phyloP scores from a whole-genome alignment of 1,284 basidiomycete genomes.

The Irpex lacteus region DNA sequence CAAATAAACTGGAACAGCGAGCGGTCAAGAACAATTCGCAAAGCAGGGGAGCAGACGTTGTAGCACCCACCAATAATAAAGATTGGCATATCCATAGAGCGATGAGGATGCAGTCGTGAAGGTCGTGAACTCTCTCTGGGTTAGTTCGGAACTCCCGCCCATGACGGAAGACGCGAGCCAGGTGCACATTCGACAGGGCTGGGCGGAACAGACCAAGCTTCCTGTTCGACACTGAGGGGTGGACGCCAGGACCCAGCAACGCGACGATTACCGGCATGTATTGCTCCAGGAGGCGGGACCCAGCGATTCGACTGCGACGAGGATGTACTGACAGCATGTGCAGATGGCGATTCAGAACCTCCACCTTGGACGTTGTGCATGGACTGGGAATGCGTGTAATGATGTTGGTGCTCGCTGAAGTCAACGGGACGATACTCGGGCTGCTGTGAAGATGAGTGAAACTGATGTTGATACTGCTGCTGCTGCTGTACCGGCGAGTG shows the following conservation, averaged over 20 bases:
- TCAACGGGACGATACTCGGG: neutral
- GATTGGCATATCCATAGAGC: neutral
- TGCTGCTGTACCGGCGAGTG: neutral
- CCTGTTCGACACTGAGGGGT: neutral
- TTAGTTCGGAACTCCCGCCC: slow-evolving; percentile 1
- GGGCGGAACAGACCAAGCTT: neutral
- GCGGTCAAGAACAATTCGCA: too few relatives aligned
- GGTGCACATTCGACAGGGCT: neutral
- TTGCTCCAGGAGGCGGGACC: neutral
- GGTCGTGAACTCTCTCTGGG: neutral
- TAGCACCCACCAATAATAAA: slow-evolving; percentile 1
- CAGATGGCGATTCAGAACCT: neutral
- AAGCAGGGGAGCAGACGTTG: neutral
- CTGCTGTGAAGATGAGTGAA: neutral
- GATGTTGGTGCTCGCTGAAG: neutral
- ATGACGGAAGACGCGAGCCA: neutral
- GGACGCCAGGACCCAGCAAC: slow-evolving; percentile 2
- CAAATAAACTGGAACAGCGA: neutral
- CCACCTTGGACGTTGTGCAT: neutral
- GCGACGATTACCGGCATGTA: neutral
- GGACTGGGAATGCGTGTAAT: neutral
- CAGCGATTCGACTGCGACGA: neutral
- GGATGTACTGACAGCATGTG: neutral
- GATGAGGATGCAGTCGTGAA: neutral
- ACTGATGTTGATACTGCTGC: neutral